phyloP scores from a whole-genome alignment of 176 grass and related monocot species.

The Canna indica region DNA sequence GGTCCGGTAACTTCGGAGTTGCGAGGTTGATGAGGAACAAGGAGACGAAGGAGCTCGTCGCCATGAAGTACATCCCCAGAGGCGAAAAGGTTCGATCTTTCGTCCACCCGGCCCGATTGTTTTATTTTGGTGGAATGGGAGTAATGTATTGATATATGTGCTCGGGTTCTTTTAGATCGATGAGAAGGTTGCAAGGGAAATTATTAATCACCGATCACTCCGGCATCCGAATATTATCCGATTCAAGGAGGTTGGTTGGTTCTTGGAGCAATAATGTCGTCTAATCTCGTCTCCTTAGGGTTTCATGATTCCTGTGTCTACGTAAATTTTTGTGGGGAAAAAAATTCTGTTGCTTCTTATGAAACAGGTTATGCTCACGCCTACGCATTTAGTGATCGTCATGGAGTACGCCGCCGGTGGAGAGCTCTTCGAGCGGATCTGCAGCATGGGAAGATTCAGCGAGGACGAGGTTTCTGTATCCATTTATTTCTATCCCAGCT shows the following conservation, averaged over 20 bases:
- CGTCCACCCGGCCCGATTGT: not conserved
- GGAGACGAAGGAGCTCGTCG: conserved; percentile 87
- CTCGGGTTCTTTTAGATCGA: conserved; percentile 64
- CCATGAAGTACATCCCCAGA: conserved; percentile 77
- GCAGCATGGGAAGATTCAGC: conserved; percentile 64
- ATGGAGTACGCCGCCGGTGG: conserved; percentile 90
- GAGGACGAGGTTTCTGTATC: conserved; percentile 56
- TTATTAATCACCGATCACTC: conserved; percentile 85
- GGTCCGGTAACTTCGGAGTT: conserved; percentile 73
- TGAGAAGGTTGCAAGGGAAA: conserved; percentile 63
- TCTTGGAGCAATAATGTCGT: not conserved
- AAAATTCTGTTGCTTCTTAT: not conserved
- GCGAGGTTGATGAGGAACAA: conserved; percentile 72
- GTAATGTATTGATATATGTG: too few species aligned
- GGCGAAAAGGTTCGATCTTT: conserved; percentile 52
- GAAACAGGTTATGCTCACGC: conserved; percentile 61
- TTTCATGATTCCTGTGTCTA: conserved; percentile 3
- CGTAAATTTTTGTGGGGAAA: not conserved
- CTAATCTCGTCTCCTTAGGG: not conserved
- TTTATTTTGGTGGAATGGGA: not conserved
- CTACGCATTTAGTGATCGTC: conserved; percentile 69
- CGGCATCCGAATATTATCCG: conserved; percentile 78
- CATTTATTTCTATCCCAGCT: not conserved
- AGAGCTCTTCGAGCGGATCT: conserved; percentile 84
- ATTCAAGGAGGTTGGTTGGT: conserved; percentile 60